These are phyloP conservation scores for Jimgerdemannia flammicorona DNA, from an alignment of 192 early-diverging fungal genomes.

Conservation along the genomic window DNA sequence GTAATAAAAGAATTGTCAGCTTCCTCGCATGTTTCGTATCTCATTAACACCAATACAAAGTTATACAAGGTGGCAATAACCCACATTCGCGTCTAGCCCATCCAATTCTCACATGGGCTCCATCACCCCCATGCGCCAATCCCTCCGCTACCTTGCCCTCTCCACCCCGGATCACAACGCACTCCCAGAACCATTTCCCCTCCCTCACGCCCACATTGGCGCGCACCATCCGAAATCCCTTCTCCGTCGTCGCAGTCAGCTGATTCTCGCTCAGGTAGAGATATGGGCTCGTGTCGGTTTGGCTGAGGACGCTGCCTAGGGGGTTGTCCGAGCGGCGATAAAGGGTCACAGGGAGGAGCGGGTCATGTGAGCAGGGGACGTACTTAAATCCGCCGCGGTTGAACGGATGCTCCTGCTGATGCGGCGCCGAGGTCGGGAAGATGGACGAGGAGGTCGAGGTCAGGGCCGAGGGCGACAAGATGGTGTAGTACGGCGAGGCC, in stretches of 20 bases:
- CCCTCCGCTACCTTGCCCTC: slow-evolving; percentile 30
- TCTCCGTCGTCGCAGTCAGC: slow-evolving; percentile 54
- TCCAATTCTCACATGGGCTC: slow-evolving; percentile 60
- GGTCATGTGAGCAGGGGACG: slow-evolving; percentile 47
- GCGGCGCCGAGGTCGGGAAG: neutral
- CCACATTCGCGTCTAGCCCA: slow-evolving; percentile 62
- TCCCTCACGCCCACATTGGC: slow-evolving; percentile 57
- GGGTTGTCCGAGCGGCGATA: slow-evolving; percentile 49
- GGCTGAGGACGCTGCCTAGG: slow-evolving; percentile 38
- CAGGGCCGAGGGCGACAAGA: slow-evolving; percentile 1
- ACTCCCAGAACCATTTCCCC: slow-evolving; percentile 64
- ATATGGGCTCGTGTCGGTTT: slow-evolving; percentile 57
- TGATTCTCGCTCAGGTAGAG: slow-evolving; percentile 53
- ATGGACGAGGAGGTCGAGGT: neutral
- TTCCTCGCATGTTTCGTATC: too few species aligned
- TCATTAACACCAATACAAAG: too few species aligned
- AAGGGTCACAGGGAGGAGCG: slow-evolving; percentile 35
- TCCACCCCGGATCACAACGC: slow-evolving; percentile 42
- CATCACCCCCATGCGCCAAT: slow-evolving; percentile 26
- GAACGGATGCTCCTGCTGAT: slow-evolving; percentile 47
- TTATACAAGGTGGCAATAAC: neutral
- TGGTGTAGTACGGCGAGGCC: neutral
- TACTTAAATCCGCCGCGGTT: slow-evolving; percentile 61
- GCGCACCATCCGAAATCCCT: slow-evolving; percentile 61
- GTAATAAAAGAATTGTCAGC: neutral